Percentiles rank a stretch among this genome's conserved stretches.
These are phyloP conservation scores for Trebouxia gelatinosa DNA, from an alignment of 163 green algal species.

Conservation along the genomic window DNA sequence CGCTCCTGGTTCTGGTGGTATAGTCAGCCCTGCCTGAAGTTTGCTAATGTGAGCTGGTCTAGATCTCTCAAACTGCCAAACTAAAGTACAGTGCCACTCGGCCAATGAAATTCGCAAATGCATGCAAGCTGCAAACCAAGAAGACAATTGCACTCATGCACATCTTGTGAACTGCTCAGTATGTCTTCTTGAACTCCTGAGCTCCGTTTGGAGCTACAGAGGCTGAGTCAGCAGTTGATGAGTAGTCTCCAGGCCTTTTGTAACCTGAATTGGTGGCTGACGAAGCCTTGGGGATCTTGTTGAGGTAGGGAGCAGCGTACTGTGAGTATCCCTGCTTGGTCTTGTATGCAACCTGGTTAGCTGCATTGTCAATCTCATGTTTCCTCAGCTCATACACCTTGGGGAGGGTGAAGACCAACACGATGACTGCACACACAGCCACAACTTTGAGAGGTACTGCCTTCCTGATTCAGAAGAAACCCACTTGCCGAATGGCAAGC, in stretches of 20 bases:
- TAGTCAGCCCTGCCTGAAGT: too few species aligned
- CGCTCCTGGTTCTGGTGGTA: too few species aligned
- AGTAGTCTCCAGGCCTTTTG: not conserved
- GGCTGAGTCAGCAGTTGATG: conserved; percentile 22
- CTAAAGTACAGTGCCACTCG: too few species aligned
- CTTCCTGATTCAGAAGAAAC: too few species aligned
- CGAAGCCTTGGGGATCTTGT: conserved; percentile 61
- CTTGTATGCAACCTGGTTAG: conserved; percentile 10
- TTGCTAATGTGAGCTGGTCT: too few species aligned
- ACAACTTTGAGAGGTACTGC: not conserved
- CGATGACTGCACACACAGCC: conserved; percentile 27
- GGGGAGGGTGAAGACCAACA: conserved; percentile 59
- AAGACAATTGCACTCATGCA: too few species aligned
- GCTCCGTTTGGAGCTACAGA: conserved; percentile 20
- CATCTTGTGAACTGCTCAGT: too few species aligned
- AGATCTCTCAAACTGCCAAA: too few species aligned
- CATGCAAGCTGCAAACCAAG: too few species aligned
- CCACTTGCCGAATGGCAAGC: too few species aligned
- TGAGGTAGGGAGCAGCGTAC: conserved; percentile 48
- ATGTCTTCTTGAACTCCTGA: conserved; percentile 28
- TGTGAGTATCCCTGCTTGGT: conserved; percentile 39
- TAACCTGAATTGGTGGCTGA: conserved; percentile 31
- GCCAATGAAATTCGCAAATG: too few species aligned
- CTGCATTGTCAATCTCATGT: conserved; percentile 60
- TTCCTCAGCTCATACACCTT: conserved; percentile 79